phyloP scores from a whole-genome alignment of 768 basidiomycete species.

The Tricholoma flavovirens region DNA sequence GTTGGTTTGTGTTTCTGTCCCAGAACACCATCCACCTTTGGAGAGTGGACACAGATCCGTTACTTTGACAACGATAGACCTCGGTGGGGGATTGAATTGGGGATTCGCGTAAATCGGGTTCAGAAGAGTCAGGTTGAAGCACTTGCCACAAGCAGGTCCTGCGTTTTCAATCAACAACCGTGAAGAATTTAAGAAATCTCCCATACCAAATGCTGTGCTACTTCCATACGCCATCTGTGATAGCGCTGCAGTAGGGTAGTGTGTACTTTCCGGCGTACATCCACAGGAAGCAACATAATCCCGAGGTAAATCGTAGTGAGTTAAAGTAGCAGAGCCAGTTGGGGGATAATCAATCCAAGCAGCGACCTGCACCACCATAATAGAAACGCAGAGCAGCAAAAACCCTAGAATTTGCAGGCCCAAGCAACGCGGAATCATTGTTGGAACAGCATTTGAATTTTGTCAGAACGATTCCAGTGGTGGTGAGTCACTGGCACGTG shows the following conservation, averaged over 20 bases:
- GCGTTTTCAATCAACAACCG: conserved; percentile 7
- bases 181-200: background rate
- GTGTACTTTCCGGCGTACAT: conserved; percentile 59
- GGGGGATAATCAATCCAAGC: conserved; percentile 62
- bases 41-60: conserved; percentile 75
- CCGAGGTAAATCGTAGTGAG: conserved; percentile 59
- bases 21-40: conserved; percentile 64
- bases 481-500: no score
- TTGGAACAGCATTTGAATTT: background rate
- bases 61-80: conserved; percentile 67
- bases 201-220: conserved; percentile 53
- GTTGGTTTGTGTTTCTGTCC: conserved; percentile 55
- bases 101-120: conserved; percentile 63
- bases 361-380: background rate
- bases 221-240: conserved; percentile 79
- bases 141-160: conserved; percentile 72
- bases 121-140: conserved; percentile 72
- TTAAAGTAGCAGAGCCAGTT: conserved; percentile 66
- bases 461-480: no score
- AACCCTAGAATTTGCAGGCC: background rate
- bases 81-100: conserved; percentile 61
- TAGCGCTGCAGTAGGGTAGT: conserved; percentile 76
- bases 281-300: conserved; percentile 71
- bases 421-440: background rate
- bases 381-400: background rate